Percentiles rank a stretch among this genome's conserved stretches.
phyloP scores from a whole-genome alignment of 1,139 yeast genomes.

The Pichia sp. region DNA sequence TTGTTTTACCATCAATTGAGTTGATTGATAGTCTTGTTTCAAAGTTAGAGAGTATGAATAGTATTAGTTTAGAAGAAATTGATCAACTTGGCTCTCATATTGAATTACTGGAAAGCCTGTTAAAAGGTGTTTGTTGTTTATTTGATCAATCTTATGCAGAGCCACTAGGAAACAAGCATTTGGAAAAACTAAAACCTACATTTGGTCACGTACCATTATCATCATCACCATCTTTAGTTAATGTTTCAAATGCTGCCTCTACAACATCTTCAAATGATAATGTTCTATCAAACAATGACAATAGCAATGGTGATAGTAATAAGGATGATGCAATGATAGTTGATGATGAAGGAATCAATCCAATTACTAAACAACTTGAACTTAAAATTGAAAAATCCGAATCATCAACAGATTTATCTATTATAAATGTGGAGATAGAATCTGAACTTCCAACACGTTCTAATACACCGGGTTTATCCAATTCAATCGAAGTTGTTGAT shows the following conservation, averaged over 20 bases:
- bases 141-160: constrained; percentile 55
- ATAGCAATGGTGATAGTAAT: neutral
- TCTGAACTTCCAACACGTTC: constrained; percentile 28
- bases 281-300: neutral
- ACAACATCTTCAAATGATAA: constrained; percentile 2
- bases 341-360: constrained; percentile 14
- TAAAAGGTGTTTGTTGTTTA: constrained; percentile 70
- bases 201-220: constrained; percentile 11
- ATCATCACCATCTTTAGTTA: constrained; percentile 17
- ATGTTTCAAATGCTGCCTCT: constrained; percentile 7
- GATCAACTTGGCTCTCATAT: constrained; percentile 25
- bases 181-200: constrained; percentile 7
- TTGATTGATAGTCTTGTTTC: constrained; percentile 32
- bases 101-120: constrained; percentile 33
- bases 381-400: constrained; percentile 10
- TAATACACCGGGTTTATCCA: constrained; percentile 21
- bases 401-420: constrained; percentile 15
- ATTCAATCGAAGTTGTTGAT: constrained; percentile 37
- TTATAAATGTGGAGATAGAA: constrained; percentile 25
- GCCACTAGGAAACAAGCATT: constrained; percentile 5
- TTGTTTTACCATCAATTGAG: constrained; percentile 40
- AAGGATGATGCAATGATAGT: constrained; percentile 1
- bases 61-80: constrained; percentile 21
- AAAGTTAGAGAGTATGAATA: constrained; percentile 18
- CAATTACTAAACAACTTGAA: constrained; percentile 17